These are phyloP conservation scores for Solanum hybrid DNA, from an alignment of 305 asterid genomes.

Conservation along the genomic window DNA sequence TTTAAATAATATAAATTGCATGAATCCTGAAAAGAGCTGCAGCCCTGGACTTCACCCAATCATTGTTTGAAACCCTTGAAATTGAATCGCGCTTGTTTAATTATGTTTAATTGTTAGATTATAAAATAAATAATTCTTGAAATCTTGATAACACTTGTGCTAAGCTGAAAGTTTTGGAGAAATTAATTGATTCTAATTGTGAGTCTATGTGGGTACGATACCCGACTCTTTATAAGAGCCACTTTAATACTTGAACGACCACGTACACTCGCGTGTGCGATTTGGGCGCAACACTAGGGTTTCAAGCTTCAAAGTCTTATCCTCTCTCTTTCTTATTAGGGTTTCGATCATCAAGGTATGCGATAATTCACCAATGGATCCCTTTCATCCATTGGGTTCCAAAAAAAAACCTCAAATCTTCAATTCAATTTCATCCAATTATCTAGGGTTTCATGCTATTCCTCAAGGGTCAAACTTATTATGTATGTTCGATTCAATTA, in stretches of 20 bases:
- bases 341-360: neutral
- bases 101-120: neutral
- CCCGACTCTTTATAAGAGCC: neutral
- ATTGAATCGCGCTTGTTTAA: neutral
- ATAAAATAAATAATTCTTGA: neutral
- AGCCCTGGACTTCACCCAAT: neutral
- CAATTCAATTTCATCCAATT: neutral
- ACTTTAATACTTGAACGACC: neutral
- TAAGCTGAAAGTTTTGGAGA: neutral
- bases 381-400: neutral
- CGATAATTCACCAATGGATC: neutral
- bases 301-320: neutral
- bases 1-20: neutral
- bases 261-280: neutral
- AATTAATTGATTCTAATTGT: neutral
- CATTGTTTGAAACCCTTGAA: neutral
- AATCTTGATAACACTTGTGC: neutral
- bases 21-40: neutral
- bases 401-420: neutral
- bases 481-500: neutral
- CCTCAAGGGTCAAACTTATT: neutral
- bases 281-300: neutral
- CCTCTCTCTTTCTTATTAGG: neutral
- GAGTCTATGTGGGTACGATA: neutral
- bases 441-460: neutral